Evolutionary conservation across 306 rosid species (phyloP).

Genomic region (Inga leiocalycina): DNA sequence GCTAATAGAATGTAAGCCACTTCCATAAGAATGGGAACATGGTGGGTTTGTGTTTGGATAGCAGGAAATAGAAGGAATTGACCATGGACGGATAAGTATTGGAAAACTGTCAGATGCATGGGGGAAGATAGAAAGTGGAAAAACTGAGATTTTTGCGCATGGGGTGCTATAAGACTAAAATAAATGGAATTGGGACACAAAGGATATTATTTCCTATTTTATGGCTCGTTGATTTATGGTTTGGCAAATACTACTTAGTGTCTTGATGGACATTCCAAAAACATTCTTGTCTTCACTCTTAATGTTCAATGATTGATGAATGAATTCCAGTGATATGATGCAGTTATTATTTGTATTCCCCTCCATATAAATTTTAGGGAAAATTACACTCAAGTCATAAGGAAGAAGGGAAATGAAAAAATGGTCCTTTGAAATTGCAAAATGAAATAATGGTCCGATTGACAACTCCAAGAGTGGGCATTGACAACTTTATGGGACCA

Average conservation of each 20-base stretch:
- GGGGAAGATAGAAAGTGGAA: slow-evolving; percentile 1
- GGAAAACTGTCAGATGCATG: neutral
- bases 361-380: neutral
- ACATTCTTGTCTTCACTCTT: neutral
- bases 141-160: neutral
- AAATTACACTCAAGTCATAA: too few relatives aligned
- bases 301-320: slow-evolving; percentile 10
- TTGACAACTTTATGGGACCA: too few relatives aligned
- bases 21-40: neutral
- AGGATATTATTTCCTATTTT: neutral
- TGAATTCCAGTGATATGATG: neutral
- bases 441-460: too few relatives aligned
- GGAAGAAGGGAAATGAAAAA: too few relatives aligned
- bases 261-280: neutral
- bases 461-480: too few relatives aligned
- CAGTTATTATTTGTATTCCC: neutral
- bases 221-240: neutral
- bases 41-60: neutral
- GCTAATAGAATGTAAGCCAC: neutral
- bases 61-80: slow-evolving; percentile 17
- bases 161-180: neutral
- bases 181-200: neutral
- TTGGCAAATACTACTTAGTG: neutral
- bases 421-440: too few relatives aligned
- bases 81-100: neutral